These are phyloP conservation scores for Lipomyces anomalus DNA, from an alignment of 805 yeast species.

Conservation along the genomic window DNA sequence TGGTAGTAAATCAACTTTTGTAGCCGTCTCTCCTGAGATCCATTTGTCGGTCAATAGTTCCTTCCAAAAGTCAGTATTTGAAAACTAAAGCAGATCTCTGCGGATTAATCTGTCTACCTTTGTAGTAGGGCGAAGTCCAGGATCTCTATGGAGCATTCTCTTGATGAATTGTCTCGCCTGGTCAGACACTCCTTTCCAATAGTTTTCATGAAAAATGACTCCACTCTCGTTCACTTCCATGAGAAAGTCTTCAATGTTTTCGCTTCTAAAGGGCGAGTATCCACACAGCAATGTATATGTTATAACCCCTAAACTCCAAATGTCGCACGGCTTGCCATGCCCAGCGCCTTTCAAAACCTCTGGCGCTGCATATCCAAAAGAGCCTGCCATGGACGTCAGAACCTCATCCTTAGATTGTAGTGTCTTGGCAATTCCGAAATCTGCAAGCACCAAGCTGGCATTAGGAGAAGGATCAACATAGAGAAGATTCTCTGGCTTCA, in stretches of 20 bases:
- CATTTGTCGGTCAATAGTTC: slow-evolving; percentile 68
- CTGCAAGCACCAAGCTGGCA: slow-evolving; percentile 81
- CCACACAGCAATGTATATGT: slow-evolving; percentile 88
- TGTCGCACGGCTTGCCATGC: slow-evolving; percentile 92
- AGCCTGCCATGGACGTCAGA: slow-evolving; percentile 74
- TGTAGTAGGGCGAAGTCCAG: slow-evolving; percentile 58
- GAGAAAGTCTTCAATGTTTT: slow-evolving; percentile 71
- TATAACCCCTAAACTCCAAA: slow-evolving; percentile 93
- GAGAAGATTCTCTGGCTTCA: slow-evolving; percentile 89
- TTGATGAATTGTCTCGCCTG: slow-evolving; percentile 78
- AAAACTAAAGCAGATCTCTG: too few species aligned
- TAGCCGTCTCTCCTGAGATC: slow-evolving; percentile 46
- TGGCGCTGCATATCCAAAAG: slow-evolving; percentile 96
- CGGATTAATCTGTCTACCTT: too few species aligned
- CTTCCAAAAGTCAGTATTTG: slow-evolving; percentile 36
- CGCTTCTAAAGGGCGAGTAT: slow-evolving; percentile 85
- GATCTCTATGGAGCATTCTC: slow-evolving; percentile 62
- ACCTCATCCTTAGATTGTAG: slow-evolving; percentile 55
- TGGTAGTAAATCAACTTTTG: slow-evolving; percentile 66
- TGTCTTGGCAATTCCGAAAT: slow-evolving; percentile 90
- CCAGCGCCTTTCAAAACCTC: slow-evolving; percentile 78
- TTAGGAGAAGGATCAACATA: slow-evolving; percentile 57
- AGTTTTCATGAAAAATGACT: slow-evolving; percentile 78
- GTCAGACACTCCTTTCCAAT: slow-evolving; percentile 75
- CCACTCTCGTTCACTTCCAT: slow-evolving; percentile 73